Evolutionary conservation across 768 basidiomycete genomes (phyloP).

Genomic region (Paxillus involutus): DNA sequence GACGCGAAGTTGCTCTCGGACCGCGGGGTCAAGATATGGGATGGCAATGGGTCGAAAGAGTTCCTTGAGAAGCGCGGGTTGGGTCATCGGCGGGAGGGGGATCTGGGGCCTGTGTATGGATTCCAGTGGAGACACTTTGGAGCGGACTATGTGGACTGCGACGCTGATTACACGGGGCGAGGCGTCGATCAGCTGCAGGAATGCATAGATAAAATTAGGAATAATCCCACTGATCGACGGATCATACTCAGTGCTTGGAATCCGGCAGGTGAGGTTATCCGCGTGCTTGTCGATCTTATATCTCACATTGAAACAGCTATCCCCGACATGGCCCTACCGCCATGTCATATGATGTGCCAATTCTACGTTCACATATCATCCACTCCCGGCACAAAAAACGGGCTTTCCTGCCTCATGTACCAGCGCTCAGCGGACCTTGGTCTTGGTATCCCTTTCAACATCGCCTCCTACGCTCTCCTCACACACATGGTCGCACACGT

Average conservation of each 20-base stretch:
- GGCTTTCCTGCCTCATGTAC: slow-evolving; percentile 94
- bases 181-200: slow-evolving; percentile 92
- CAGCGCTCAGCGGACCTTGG: slow-evolving; percentile 97
- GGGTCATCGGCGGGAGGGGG: slow-evolving; percentile 83
- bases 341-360: slow-evolving; percentile 98
- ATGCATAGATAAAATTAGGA: slow-evolving; percentile 88
- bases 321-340: slow-evolving; percentile 92
- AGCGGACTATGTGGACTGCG: slow-evolving; percentile 74
- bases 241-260: slow-evolving; percentile 99
- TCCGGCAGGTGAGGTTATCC: slow-evolving; percentile 70
- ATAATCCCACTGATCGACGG: slow-evolving; percentile 89
- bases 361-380: slow-evolving; percentile 94
- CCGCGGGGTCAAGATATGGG: slow-evolving; percentile 96
- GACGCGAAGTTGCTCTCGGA: slow-evolving; percentile 73
- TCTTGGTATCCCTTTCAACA: slow-evolving; percentile 98
- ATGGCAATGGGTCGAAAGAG: slow-evolving; percentile 88
- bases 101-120: slow-evolving; percentile 95
- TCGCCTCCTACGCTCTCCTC: slow-evolving; percentile 95
- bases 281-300: not conserved
- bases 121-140: slow-evolving; percentile 98
- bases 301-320: slow-evolving; percentile 58
- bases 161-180: slow-evolving; percentile 73
- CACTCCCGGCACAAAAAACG: slow-evolving; percentile 48
- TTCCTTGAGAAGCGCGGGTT: slow-evolving; percentile 86
- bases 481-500: slow-evolving; percentile 98